A percentile compares a stretch with the other conserved stretches of the same genome.
Conservation (phyloP, 768 basidiomycete species). For the Obba rivulosa region DNA sequence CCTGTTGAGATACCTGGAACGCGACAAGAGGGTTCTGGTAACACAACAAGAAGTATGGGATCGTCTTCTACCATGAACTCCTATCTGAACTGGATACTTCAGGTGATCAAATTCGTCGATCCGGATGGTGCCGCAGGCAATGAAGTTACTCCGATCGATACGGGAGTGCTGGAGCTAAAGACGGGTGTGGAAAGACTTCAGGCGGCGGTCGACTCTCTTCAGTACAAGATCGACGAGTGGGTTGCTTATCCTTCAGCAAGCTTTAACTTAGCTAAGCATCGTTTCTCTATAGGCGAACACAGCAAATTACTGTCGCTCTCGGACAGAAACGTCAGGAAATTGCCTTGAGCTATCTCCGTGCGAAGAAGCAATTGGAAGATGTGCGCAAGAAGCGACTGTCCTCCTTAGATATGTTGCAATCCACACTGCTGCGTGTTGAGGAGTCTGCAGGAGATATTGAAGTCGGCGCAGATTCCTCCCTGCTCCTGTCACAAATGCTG, state of each 20-base stretch:
- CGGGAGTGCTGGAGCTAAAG: conserved; percentile 77
- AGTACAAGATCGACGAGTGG: conserved; percentile 70
- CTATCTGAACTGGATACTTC: background rate
- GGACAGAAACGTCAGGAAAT: conserved; percentile 64
- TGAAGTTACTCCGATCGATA: conserved; percentile 72
- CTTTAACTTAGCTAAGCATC: background rate
- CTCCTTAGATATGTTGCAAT: conserved; percentile 68
- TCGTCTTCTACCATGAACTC: background rate
- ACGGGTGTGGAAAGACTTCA: conserved; percentile 62
- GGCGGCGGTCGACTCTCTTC: conserved; percentile 62
- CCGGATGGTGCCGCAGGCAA: conserved; percentile 30
- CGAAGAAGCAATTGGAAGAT: conserved; percentile 77
- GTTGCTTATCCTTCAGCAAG: background rate
- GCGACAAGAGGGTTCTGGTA: conserved; percentile 65
- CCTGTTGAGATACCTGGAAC: conserved; percentile 70
- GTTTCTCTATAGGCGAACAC: conserved; percentile 47
- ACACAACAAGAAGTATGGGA: conserved; percentile 61
- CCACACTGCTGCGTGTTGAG: conserved; percentile 78
- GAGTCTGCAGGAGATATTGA: conserved; percentile 85
- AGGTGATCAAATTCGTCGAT: conserved; percentile 82
- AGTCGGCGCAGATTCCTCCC: conserved; percentile 37
- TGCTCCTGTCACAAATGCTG: background rate
- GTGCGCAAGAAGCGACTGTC: conserved; percentile 68
- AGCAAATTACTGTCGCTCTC: conserved; percentile 60
- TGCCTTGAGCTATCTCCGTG: conserved; percentile 73